Evolutionary conservation across 306 rosid species (phyloP).

Genomic region (Cercis canadensis): DNA sequence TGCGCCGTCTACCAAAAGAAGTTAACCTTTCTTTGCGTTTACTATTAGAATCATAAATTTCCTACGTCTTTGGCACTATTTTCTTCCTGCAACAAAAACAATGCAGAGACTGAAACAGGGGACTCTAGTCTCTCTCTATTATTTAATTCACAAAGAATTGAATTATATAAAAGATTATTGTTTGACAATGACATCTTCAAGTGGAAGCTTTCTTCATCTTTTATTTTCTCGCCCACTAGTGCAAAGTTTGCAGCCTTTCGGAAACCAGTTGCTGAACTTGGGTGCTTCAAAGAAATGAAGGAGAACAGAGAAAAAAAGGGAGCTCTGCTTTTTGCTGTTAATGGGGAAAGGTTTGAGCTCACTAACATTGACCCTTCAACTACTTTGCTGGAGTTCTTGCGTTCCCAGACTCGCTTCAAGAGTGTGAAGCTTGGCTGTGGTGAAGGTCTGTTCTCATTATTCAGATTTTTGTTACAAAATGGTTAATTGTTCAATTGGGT

Average conservation of each 20-base stretch:
- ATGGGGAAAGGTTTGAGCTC: slow-evolving; percentile 57
- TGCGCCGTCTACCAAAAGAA: too few species aligned
- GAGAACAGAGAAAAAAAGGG: not conserved
- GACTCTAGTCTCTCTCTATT: too few species aligned
- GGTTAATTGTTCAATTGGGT: not conserved
- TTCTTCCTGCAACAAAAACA: too few species aligned
- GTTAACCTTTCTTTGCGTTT: too few species aligned
- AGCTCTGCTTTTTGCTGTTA: slow-evolving; percentile 55
- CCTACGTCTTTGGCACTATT: too few species aligned
- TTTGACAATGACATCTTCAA: not conserved
- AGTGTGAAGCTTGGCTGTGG: slow-evolving; percentile 29
- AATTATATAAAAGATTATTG: too few species aligned
- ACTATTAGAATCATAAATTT: too few species aligned
- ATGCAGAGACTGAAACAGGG: too few species aligned
- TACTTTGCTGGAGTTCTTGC: slow-evolving; percentile 60
- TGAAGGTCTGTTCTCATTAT: not conserved
- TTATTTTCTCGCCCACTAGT: not conserved
- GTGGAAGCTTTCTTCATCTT: too few species aligned
- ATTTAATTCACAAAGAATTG: too few species aligned
- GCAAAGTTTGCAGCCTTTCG: not conserved
- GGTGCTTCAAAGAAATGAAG: not conserved
- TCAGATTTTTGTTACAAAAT: not conserved
- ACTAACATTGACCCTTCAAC: slow-evolving; percentile 53
- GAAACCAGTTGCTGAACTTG: not conserved
- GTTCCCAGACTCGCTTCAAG: slow-evolving; percentile 56